Evolutionary conservation across 202 grass and related monocot genomes (phyloP).

Genomic region (Elaeis oleifera): DNA sequence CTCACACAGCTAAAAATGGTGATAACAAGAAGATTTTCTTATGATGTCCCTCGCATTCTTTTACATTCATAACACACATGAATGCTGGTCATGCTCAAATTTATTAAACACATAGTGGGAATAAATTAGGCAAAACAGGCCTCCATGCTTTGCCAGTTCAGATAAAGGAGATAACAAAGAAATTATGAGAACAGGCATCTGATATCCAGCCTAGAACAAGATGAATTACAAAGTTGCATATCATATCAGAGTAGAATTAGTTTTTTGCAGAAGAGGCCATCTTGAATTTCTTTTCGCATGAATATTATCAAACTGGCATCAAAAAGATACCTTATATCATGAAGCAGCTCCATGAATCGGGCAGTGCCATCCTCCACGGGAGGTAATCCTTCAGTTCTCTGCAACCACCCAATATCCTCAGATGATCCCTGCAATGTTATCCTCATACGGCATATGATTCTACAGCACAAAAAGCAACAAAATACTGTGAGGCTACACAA

Average conservation of each 20-base stretch:
- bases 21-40: no score
- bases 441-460: conserved; percentile 53
- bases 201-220: no score
- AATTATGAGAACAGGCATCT: not conserved
- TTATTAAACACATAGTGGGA: no score
- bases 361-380: conserved; percentile 51
- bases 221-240: no score
- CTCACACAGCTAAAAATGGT: no score
- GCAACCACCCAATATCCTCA: conserved; percentile 83
- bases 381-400: conserved; percentile 44
- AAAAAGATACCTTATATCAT: conserved; percentile 49
- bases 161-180: conserved; percentile 8
- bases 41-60: no score
- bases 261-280: no score
- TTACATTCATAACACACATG: no score
- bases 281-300: no score
- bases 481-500: conserved; percentile 2
- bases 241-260: no score
- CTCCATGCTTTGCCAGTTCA: conserved; percentile 8
- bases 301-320: not conserved
- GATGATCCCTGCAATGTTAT: conserved; percentile 74
- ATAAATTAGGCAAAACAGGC: no score
- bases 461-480: conserved; percentile 26
- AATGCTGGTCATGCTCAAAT: no score
- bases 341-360: conserved; percentile 59